Base-by-base conservation (phyloP, 169 alveolate species). In the Ichthyophthirius multifiliis region DNA sequence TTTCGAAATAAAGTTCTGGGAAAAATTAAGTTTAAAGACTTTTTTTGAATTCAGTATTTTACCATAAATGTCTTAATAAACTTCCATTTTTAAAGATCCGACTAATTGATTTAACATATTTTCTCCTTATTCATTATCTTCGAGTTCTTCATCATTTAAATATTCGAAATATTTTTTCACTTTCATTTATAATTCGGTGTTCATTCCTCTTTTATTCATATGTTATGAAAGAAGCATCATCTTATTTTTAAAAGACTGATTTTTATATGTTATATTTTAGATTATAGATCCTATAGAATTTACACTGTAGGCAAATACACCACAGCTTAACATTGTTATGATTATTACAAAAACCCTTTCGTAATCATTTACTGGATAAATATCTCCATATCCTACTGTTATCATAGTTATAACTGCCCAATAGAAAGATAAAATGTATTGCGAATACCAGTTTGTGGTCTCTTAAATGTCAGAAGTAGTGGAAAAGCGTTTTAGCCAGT, bases 381-480 rank as follows among this genome's bases (percentile, higher is more conserved):
- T 67, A 16, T 67, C 77, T 6, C 77, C 77, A 39, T 67, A 67
- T 6, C 77, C 77, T 39, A 67, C 77, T 67, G 77, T 67, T 15
- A 67, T 67, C 77, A 67, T 67, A 16, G 77, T 37, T 16, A 67
- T 32, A 16, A 39, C 46, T n/a, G 46, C 43, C 35, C 43, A 67
- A 39, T 35, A 35, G 41, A 34, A 18, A 5, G 77, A 34, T 27
- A 39, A 48, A 30, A 34, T 35, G 31, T 67, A 67, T 5, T 31
- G n/a, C 1, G 65, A 15, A 35, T 27, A 37, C 86, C 86, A 79
- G 16, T 45, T 32, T 4, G 32, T 30, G 13, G 32, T 13, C 44
- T n/a, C n/a, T n/a, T 67, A 34, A 32, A 34, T 44, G 5, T 41
- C 65, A 35, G 43, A 45, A 35, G 20, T 45, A 15, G 35, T 43